Evolutionary conservation across 305 asterid genomes (phyloP), one percentile per base, ranked within the genome.

Genomic region (Solanum hybrid): DNA sequence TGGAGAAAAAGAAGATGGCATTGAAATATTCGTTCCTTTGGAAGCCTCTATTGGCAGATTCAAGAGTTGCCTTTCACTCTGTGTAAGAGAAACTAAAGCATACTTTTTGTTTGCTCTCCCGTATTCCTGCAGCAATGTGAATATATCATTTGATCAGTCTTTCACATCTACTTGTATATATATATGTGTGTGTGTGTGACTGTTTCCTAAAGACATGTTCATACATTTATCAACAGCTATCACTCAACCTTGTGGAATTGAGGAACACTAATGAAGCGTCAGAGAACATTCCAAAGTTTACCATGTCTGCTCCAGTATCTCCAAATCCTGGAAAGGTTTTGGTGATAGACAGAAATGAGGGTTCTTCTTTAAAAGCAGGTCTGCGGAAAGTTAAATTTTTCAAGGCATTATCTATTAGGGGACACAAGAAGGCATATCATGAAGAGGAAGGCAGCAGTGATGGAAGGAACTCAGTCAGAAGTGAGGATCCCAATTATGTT

Each of bases 261-360:
- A 89, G 73, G 86, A 51, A 57, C 24, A 32, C 22, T 78, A 13
- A 79, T 0, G 90, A 89, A 87, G 84, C 89, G 1, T 87, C 84
- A 10, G 84, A 87, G 51, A 32, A 57, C n/a, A 33, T 79, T 20
- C 78, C 75, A 1, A 89, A 89, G 87, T 57, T 78, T 26, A 68
- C 1, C 79, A 87, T 73, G 85, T 37, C 89, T 10, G 76, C 76
- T 51, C 76, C 88, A 84, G 76, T 82, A 33, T 89, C 95, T 15
- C 94, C 93, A 34, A 91, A 94, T 72, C 94, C 95, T 22, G 92
- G 96, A 65, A 95, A 94, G 88, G 79, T 90, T 86, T 90, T 89
- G 76, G 83, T 94, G 32, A 26, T 82, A 2, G 95, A 93, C 8
- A 95, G 92, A 72, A 93, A 93, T 77, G 95, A 92, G n/a, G 65